Evolutionary conservation across 352 stramenopile species (phyloP).

Genomic region (Globisporangium echinulatum): DNA sequence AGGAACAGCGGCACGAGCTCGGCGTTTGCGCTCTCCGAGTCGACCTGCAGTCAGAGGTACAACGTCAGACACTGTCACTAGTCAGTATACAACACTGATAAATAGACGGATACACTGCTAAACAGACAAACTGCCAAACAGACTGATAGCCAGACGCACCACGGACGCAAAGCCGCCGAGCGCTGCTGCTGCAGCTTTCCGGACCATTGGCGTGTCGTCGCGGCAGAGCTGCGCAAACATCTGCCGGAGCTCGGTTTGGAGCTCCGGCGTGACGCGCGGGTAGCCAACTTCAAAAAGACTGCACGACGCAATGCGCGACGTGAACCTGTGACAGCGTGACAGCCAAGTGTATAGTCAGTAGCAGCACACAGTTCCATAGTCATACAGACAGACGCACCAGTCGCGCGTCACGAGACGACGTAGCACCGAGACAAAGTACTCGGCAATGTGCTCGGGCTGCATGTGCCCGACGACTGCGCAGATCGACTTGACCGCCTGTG

Average conservation of each 20-base stretch:
- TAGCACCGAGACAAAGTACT: conserved; percentile 93
- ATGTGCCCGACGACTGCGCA: conserved; percentile 86
- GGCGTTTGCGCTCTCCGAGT: conserved; percentile 41
- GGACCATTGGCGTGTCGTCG: conserved; percentile 98
- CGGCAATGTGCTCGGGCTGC: conserved; percentile 72
- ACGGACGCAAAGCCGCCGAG: conserved; percentile 84
- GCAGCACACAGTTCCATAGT: neutral
- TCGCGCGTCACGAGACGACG: conserved; percentile 91
- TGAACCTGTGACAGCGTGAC: conserved; percentile 32
- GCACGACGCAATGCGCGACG: conserved; percentile 80
- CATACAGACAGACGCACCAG: conserved; percentile 85
- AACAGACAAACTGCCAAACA: neutral
- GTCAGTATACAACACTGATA: neutral
- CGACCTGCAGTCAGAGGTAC: conserved; percentile 29
- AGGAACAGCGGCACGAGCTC: conserved; percentile 86
- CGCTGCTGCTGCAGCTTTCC: conserved; percentile 85
- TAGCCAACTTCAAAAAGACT: conserved; percentile 80
- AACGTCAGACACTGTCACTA: neutral
- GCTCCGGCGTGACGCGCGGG: conserved; percentile 35
- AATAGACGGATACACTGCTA: neutral
- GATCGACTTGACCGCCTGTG: conserved; percentile 86
- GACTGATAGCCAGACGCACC: conserved; percentile 15
- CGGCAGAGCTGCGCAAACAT: conserved; percentile 93
- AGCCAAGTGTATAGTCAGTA: conserved; percentile 1
- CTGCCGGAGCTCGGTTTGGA: conserved; percentile 75